Evolutionary conservation across 352 stramenopile species (phyloP), one percentile per base, ranked within the genome.

Genomic region (Phytophthora pini): DNA sequence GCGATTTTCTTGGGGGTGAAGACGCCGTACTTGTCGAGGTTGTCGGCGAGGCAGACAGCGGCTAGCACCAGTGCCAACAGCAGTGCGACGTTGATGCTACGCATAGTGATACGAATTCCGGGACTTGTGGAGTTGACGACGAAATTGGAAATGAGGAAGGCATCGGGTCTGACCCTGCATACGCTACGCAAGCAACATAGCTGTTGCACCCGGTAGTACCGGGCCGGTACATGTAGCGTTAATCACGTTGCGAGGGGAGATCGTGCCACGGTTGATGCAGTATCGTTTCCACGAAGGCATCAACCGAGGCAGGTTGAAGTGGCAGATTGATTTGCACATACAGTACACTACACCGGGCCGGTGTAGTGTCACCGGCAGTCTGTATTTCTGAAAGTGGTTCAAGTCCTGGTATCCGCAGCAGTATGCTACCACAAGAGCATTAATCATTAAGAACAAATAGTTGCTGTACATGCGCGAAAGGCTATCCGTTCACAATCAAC

Each of bases 1-100:
- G 52, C 56, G n/a, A 76, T 39, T 20, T 68, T 76, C 68, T 72
- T 76, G 26, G 68, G 68, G 6, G 34, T 59, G 52, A 76, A 68
- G n/a, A 72, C 68, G 13, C 53, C 62, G 12, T 67, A 63, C n/a
- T 65, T 55, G 40, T 56, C 32, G 24, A 67, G 40, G 20, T 68
- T 68, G 36, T 62, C 36, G 13, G 44, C 60, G 13, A 62, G 27
- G 7, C 60, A 62, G 13, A 62, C 51, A 52, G 34, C 52, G 13
- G 27, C 36, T 7, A 63, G 27, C 22, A 31, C 41, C 15, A 50
- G 50, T 41, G 20, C 26, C 50, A 68, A 38, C 41, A 46, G 12
- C 24, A 68, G 9, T 39, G 59, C 43, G 20, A 55, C 15, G 15
- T 47, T 22, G 29, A 52, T 39, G 38, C 38, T 58, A 40, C 58